These are phyloP conservation scores for Ustulina deusta DNA, from an alignment of 2,329 filamentous ascomycete species.

Conservation along the genomic window DNA sequence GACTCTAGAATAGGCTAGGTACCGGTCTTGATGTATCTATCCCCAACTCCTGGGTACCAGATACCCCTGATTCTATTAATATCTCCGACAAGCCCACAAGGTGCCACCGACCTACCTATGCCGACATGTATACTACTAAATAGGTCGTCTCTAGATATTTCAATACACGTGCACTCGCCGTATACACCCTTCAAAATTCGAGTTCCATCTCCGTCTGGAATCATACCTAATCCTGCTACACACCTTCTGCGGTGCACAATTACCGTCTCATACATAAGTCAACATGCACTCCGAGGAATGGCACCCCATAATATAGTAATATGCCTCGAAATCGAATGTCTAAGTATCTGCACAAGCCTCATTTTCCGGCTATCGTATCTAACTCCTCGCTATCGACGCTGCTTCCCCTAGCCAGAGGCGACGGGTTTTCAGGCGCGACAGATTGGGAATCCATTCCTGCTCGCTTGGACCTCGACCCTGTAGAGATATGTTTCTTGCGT, in stretches of 20 bases:
- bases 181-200: no score
- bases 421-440: conserved; percentile 66
- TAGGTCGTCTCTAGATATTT: no score
- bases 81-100: no score
- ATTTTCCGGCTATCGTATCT: conserved; percentile 19
- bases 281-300: neutral
- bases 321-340: conserved; percentile 4
- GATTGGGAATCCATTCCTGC: conserved; percentile 63
- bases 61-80: no score
- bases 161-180: no score
- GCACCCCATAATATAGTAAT: no score
- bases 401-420: conserved; percentile 64
- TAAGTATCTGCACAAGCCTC: neutral
- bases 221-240: neutral
- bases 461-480: conserved; percentile 57
- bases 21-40: no score
- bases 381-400: conserved; percentile 49
- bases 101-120: no score
- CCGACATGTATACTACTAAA: no score
- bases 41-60: no score
- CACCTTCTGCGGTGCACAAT: neutral
- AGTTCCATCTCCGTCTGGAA: no score
- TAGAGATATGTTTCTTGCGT: conserved; percentile 63
- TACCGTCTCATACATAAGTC: neutral
- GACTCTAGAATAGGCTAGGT: no score